Evolutionary conservation across 768 basidiomycete genomes (phyloP), one percentile per base, ranked within the genome.

Genomic region (Termitomyces sp.): DNA sequence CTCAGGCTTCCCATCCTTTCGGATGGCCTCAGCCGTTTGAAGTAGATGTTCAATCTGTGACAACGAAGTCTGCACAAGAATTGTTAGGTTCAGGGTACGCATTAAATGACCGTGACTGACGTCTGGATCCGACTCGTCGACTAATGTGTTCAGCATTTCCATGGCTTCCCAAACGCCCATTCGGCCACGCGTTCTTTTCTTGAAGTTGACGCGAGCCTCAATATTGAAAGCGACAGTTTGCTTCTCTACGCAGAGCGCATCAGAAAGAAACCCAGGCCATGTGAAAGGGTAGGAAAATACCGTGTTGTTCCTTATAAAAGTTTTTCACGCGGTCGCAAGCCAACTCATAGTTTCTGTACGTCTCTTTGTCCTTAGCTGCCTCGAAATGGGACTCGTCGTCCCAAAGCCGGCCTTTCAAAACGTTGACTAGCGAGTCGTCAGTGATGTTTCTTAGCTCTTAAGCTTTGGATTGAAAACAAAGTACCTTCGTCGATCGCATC

Each of bases 41-140:
- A 95, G 79, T 3, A 95, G 79, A 69, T 96, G 94, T 65, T 94
- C 91, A 35, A 64, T 64, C 26, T 65, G 64, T 3, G 59, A 65
- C 8, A 55, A 32, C 10, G 56, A 57, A 14, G 56, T 57, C 56
- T 57, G 28, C 13, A 40, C 6, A 48, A 4, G 36, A 36, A 49
- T 50, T 1, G 40, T 60, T n/a, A 55, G 30, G 3, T 5, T 5
- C n/a, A 23, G 35, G 49, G 20, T 18, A 41, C 20, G 28, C 14
- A 26, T 50, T 50, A 23, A 48, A 56, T 14, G 47, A 63, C 33
- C 2, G 18, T 30, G 35, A 71, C 78, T 59, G 58, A 90, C 91
- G 67, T 93, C 94, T 55, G 94, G 94, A 72, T 96, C 94, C 8
- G 91, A 93, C 63, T 95, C 92, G 70, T 95, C 92, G 57, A 95